Conservation (phyloP, 2,329 filamentous ascomycete genomes). For the Podosphaera fusca region DNA sequence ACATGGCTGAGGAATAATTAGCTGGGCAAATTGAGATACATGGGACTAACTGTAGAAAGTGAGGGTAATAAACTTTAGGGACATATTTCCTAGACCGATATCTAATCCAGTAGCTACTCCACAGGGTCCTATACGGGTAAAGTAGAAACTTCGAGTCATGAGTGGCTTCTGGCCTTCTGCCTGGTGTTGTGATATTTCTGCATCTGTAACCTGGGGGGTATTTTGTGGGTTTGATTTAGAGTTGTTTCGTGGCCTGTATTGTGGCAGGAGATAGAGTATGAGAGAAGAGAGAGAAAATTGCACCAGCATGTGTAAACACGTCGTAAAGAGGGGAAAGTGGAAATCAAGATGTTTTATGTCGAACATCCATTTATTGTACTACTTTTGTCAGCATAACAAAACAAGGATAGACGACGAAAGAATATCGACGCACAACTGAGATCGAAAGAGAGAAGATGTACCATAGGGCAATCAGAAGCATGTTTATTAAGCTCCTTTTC, state of each 20-base stretch:
- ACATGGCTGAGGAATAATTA: slow-evolving; percentile 44
- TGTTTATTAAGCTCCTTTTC: slow-evolving; percentile 48
- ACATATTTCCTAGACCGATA: slow-evolving; percentile 89
- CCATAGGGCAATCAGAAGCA: slow-evolving; percentile 67
- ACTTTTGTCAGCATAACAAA: slow-evolving; percentile 3
- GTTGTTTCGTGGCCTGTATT: slow-evolving; percentile 42
- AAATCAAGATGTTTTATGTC: slow-evolving; percentile 67
- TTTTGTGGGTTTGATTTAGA: slow-evolving; percentile 16
- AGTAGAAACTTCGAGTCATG: slow-evolving; percentile 78
- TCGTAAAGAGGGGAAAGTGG: slow-evolving; percentile 85
- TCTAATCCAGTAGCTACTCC: slow-evolving; percentile 83
- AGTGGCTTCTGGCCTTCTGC: slow-evolving; percentile 22
- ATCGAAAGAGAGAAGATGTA: slow-evolving; percentile 80
- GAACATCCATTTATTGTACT: slow-evolving; percentile 99
- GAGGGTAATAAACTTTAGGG: slow-evolving; percentile 82
- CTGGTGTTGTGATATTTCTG: slow-evolving; percentile 13
- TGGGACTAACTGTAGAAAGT: slow-evolving; percentile 69
- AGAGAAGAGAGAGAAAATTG: slow-evolving; percentile 62
- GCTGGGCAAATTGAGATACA: background rate
- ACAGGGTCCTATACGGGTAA: slow-evolving; percentile 78
- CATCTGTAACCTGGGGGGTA: slow-evolving; percentile 11
- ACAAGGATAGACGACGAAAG: background rate
- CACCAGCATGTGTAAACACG: slow-evolving; percentile 83
- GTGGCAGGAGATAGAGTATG: slow-evolving; percentile 64
- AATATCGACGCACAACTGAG: slow-evolving; percentile 43